Conservation (phyloP, 768 basidiomycete species). For the Termitomyces bulborhizus region DNA sequence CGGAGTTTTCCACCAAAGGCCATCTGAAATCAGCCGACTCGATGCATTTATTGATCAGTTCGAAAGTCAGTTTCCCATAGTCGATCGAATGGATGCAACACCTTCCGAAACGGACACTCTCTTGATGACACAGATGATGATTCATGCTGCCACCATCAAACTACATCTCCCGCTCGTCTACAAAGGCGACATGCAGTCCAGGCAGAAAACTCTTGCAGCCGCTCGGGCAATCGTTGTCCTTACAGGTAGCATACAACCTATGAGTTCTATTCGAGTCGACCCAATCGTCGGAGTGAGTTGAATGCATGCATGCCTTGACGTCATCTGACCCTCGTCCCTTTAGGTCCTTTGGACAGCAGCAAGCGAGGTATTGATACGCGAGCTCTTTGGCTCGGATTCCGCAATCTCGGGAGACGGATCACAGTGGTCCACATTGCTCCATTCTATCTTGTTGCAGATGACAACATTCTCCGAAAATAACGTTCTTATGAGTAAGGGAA, state of each 20-base stretch:
- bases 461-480: constrained; percentile 12
- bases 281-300: constrained; percentile 14
- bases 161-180: constrained; percentile 10
- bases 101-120: constrained; percentile 17
- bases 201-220: constrained; percentile 11
- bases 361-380: constrained; percentile 14
- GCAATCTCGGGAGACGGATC: constrained; percentile 1
- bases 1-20: neutral
- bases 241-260: constrained; percentile 8
- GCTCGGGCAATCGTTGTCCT: constrained; percentile 14
- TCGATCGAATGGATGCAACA: constrained; percentile 14
- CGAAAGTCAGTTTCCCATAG: constrained; percentile 15
- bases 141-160: constrained; percentile 27
- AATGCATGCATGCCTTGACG: neutral
- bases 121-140: constrained; percentile 25
- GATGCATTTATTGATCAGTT: constrained; percentile 17
- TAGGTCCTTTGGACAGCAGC: constrained; percentile 16
- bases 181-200: constrained; percentile 10
- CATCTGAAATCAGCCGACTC: constrained; percentile 6
- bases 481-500: constrained; percentile 12
- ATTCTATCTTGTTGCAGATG: constrained; percentile 14
- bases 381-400: constrained; percentile 8
- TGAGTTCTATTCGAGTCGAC: constrained; percentile 10
- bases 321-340: neutral
- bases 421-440: constrained; percentile 10